These are phyloP conservation scores for Beauveria sp. DNA, from an alignment of 2,329 filamentous ascomycete species.

Conservation along the genomic window DNA sequence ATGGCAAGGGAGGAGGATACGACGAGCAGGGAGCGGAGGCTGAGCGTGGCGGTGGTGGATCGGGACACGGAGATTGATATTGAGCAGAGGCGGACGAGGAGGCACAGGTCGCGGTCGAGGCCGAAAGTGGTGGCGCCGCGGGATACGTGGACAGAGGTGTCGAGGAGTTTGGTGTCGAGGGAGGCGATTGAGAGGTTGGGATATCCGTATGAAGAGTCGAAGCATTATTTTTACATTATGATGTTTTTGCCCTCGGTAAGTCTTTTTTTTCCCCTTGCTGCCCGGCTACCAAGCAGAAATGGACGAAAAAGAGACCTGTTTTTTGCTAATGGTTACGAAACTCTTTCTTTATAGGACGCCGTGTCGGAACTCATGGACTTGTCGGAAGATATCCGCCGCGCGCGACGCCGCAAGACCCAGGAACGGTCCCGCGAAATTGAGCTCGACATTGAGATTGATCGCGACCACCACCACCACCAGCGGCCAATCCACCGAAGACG, in stretches of 20 bases:
- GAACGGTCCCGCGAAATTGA: conserved; percentile 1
- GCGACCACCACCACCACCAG: not conserved
- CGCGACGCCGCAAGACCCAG: not conserved
- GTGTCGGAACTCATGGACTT: conserved; percentile 3
- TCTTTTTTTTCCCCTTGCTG: conserved; percentile 17
- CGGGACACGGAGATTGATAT: conserved; percentile 43
- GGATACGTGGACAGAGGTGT: conserved; percentile 93
- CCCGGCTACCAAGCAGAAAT: too few species aligned
- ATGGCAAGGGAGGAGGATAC: conserved; percentile 17
- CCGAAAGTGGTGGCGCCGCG: conserved; percentile 39
- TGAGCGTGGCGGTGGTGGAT: conserved; percentile 40
- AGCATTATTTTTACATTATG: conserved; percentile 86
- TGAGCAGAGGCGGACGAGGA: conserved; percentile 35
- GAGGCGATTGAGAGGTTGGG: conserved; percentile 80
- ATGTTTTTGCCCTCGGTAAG: conserved; percentile 81
- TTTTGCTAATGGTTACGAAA: not conserved
- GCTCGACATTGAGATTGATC: conserved; percentile 11
- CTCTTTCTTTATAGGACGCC: not conserved
- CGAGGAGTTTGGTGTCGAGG: conserved; percentile 78
- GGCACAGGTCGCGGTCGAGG: conserved; percentile 38
- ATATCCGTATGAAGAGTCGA: conserved; percentile 87
- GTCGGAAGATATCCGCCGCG: not conserved
- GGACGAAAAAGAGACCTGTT: too few species aligned
- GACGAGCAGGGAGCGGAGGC: conserved; percentile 27
- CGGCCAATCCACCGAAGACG: not conserved